Evolutionary conservation across 106 monocot species (phyloP), one percentile per base, ranked within the genome.

Genomic region (Dioscorea alata): DNA sequence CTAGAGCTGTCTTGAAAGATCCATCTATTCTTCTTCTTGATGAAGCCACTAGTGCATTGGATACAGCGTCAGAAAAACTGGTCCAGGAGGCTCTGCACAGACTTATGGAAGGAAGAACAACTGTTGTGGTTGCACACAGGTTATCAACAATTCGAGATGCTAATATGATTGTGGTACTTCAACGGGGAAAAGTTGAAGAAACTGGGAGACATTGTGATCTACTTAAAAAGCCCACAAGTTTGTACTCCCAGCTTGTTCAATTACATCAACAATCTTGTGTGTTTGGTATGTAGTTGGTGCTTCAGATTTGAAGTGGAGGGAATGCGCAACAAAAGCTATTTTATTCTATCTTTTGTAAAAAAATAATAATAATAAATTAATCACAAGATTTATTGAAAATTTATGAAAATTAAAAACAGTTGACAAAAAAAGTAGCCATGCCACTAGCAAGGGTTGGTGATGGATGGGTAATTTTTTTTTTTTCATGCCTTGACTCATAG

Each of bases 1-100:
- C 79, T 4, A 52, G 79, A 14, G 79, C 79, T 14, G 69, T 79
- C 16, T 49, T 79, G 48, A 79, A 79, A 49, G 73, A 79, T 62
- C 79, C 79, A 28, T 56, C 73, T 12, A 73, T 79, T 62, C 68
- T 79, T 22, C 73, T 79, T 64, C 73, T 79, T 15, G 79, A 79
- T 28, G 79, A 79, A 52, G 69, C 69, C 8, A 69, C 79, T 22
- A 79, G 79, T 49, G 79, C 79, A 31, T 62, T 79, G 68, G 79
- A 73, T 57, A 49, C 73, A 21, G 68, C 28, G 6, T 79, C 79
- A 22, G 79, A 79, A 48, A 73, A 57, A 66, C 4, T 69, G 0
- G 73, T 79, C 24, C 78, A 78, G 53, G 78, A 78, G 51, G 72
- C 67, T 72, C 51, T 78, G n/a, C 48, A 72, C 50, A 72, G 33